Conservation (phyloP, 805 yeast species). For the Saccharomycopsis fermentans region DNA sequence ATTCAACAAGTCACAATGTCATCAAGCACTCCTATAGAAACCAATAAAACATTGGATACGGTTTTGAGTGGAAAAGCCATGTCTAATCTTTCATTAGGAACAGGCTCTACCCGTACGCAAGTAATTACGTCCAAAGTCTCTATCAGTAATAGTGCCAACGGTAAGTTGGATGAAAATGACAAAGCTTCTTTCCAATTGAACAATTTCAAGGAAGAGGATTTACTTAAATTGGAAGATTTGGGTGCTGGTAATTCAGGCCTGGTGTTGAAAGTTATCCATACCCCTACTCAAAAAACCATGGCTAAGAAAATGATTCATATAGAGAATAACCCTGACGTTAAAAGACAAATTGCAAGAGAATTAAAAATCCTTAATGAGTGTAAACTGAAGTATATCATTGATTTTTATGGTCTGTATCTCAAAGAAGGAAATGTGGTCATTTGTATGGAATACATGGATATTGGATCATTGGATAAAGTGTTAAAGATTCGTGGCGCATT, state of each 20-base stretch:
- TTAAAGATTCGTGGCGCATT: constrained; percentile 50
- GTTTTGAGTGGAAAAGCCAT: neutral
- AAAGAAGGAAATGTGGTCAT: constrained; percentile 41
- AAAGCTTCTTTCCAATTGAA: constrained; percentile 12
- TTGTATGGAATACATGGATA: constrained; percentile 93
- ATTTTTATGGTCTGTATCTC: constrained; percentile 84
- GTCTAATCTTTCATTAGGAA: neutral
- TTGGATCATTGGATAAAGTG: constrained; percentile 84
- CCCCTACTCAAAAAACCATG: constrained; percentile 80
- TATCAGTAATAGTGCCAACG: constrained; percentile 6
- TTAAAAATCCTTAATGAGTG: constrained; percentile 87
- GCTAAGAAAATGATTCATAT: constrained; percentile 84
- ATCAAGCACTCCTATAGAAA: constrained; percentile 12
- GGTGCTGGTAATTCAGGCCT: constrained; percentile 95
- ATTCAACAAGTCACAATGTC: constrained; percentile 16
- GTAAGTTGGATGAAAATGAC: neutral
- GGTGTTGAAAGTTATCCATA: constrained; percentile 78
- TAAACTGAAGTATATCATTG: constrained; percentile 70
- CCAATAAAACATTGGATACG: neutral
- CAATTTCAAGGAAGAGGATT: constrained; percentile 50
- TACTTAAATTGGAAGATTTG: constrained; percentile 62
- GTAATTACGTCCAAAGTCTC: constrained; percentile 15
- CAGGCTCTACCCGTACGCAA: constrained; percentile 14
- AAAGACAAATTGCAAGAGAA: constrained; percentile 80
- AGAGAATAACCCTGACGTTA: constrained; percentile 69